A percentile compares a stretch with the other conserved stretches of the same genome.
Evolutionary conservation across 2,329 filamentous ascomycete genomes (phyloP).

Genomic region (Coniochaeta sp.): DNA sequence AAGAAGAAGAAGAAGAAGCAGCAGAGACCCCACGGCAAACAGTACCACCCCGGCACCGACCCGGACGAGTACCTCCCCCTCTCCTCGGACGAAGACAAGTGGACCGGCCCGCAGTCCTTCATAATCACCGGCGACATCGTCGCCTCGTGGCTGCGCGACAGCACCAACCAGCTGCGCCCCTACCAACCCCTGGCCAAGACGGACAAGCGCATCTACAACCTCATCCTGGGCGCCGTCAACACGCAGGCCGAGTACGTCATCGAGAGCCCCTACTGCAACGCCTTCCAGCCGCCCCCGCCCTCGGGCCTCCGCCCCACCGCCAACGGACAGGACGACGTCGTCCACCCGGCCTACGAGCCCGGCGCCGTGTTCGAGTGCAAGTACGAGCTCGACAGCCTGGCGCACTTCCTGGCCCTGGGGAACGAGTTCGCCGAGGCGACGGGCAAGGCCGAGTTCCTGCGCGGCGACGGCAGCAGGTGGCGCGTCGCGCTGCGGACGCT

Average conservation of each 20-base stretch:
- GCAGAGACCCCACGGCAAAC: not conserved
- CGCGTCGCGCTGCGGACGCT: constrained; percentile 68
- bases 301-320: constrained; percentile 63
- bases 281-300: constrained; percentile 88
- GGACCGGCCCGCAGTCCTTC: constrained; percentile 84
- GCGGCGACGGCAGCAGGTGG: constrained; percentile 57
- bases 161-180: constrained; percentile 81
- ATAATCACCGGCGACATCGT: constrained; percentile 89
- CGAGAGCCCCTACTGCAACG: constrained; percentile 92
- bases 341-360: constrained; percentile 82
- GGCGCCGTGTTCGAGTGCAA: constrained; percentile 94
- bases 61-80: not conserved
- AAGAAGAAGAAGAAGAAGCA: constrained; percentile 12
- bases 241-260: constrained; percentile 95
- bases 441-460: constrained; percentile 66
- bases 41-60: not conserved
- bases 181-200: constrained; percentile 82
- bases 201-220: constrained; percentile 66
- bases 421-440: constrained; percentile 85
- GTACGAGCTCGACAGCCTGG: constrained; percentile 94
- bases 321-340: constrained; percentile 76
- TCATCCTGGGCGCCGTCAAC: constrained; percentile 91
- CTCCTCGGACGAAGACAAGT: constrained; percentile 48
- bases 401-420: constrained; percentile 76
- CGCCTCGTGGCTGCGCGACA: constrained; percentile 90